Conservation (phyloP, 2,329 filamentous ascomycete genomes). For the Neopestalotiopsis sp. region DNA sequence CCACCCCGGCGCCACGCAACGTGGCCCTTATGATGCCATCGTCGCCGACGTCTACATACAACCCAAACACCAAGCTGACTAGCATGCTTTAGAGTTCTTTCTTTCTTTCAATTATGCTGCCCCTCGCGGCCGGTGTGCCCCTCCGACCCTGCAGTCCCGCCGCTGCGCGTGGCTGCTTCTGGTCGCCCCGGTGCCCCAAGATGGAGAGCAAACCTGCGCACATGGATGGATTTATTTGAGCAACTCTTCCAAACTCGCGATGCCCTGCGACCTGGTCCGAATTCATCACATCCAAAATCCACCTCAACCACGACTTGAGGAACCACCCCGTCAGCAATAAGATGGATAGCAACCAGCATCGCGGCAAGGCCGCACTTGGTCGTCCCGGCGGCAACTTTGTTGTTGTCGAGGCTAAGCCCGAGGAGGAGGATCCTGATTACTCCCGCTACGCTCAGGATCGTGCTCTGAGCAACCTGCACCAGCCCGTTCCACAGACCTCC, state of each 20-base stretch:
- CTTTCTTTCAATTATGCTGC: neutral
- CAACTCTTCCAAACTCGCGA: neutral
- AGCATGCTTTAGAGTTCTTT: constrained; percentile 9
- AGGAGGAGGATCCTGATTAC: neutral
- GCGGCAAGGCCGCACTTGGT: neutral
- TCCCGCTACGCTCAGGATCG: neutral
- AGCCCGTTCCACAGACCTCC: neutral
- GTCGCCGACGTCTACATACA: neutral
- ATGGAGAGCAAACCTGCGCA: neutral
- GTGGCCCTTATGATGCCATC: neutral
- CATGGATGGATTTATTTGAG: constrained; percentile 1
- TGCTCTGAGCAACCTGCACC: neutral
- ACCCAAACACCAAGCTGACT: neutral
- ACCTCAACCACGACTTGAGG: neutral
- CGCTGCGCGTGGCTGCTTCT: constrained; percentile 12
- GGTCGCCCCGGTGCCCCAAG: constrained; percentile 8
- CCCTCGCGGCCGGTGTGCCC: constrained; percentile 15
- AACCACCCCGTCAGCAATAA: neutral
- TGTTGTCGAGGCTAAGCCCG: neutral
- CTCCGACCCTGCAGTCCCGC: neutral
- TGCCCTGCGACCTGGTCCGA: neutral
- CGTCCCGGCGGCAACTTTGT: neutral
- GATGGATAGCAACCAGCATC: neutral
- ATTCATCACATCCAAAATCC: neutral
- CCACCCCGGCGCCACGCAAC: neutral